phyloP scores from a whole-genome alignment of 2,329 filamentous ascomycete genomes.

The Paecilomyces variotii region DNA sequence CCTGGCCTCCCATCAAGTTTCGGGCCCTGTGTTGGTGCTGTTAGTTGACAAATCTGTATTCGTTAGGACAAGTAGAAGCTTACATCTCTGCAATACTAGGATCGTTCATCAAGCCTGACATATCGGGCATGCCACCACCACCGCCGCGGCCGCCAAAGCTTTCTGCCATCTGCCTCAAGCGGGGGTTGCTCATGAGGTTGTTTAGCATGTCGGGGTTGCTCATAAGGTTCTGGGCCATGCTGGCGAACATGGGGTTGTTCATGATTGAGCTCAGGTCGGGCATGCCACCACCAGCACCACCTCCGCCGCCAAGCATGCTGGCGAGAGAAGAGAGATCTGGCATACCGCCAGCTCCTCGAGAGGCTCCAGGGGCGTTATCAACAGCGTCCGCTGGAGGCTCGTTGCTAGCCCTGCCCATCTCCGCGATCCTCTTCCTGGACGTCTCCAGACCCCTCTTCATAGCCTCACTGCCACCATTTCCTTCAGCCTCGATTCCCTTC shows the following conservation, averaged over 20 bases:
- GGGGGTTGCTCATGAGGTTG: conserved; percentile 91
- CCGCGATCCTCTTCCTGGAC: conserved; percentile 76
- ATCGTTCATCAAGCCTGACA: conserved; percentile 80
- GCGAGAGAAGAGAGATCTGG: conserved; percentile 65
- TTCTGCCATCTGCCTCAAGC: conserved; percentile 77
- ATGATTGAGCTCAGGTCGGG: conserved; percentile 81
- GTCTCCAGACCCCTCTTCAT: conserved; percentile 98
- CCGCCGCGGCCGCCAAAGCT: conserved; percentile 48
- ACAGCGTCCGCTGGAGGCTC: conserved; percentile 44
- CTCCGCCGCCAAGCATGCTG: conserved; percentile 61
- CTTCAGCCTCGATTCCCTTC: conserved; percentile 87
- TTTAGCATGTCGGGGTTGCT: conserved; percentile 87
- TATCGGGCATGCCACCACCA: conserved; percentile 82
- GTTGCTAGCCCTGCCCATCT: conserved; percentile 55
- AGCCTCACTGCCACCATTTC: conserved; percentile 85
- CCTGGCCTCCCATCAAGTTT: conserved; percentile 57
- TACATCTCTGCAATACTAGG: conserved; percentile 88
- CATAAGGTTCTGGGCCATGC: conserved; percentile 97
- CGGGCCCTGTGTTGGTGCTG: conserved; percentile 44
- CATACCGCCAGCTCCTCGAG: conserved; percentile 51
- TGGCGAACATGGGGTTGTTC: conserved; percentile 97
- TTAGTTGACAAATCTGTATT: conserved; percentile 5
- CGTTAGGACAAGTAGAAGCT: conserved; percentile 37
- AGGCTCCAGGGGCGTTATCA: conserved; percentile 42
- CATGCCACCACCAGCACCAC: conserved; percentile 59